Percentiles rank a stretch among this genome's conserved stretches.
phyloP scores from a whole-genome alignment of 2,329 filamentous ascomycete species.

The Colletotrichum sojae region DNA sequence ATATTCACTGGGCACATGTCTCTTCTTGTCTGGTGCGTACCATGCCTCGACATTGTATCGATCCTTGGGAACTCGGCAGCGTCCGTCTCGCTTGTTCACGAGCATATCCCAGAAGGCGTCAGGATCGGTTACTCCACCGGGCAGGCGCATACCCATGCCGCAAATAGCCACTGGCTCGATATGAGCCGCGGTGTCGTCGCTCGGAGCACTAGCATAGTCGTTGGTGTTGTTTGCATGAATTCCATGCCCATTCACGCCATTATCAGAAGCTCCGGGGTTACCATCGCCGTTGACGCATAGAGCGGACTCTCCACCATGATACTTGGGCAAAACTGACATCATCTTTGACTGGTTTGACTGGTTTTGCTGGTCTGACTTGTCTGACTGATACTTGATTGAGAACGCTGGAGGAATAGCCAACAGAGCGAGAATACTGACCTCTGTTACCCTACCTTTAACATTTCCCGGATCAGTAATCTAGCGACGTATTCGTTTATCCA shows the following conservation, averaged over 20 bases:
- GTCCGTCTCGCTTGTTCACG: slow-evolving; percentile 18
- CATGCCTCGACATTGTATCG: slow-evolving; percentile 20
- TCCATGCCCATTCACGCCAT: background rate
- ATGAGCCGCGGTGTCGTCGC: background rate
- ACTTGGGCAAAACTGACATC: background rate
- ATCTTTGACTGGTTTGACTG: background rate
- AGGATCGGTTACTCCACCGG: slow-evolving; percentile 12
- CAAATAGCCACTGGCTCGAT: slow-evolving; percentile 23
- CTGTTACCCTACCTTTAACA: no score
- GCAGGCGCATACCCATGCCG: slow-evolving; percentile 24
- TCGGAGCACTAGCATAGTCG: background rate
- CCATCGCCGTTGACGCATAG: background rate
- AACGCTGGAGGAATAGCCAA: no score
- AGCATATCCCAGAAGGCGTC: slow-evolving; percentile 29
- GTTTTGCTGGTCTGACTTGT: background rate
- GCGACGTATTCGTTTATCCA: no score
- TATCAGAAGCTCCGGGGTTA: background rate
- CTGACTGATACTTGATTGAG: background rate
- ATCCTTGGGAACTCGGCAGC: slow-evolving; percentile 18
- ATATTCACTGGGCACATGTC: slow-evolving; percentile 16
- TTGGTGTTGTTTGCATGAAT: background rate
- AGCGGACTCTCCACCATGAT: background rate
- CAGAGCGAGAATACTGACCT: no score
- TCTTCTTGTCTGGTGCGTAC: slow-evolving; percentile 18
- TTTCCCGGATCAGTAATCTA: no score